A percentile compares a stretch with the other conserved stretches of the same genome.
These are phyloP conservation scores for Candida stauntonica DNA, from an alignment of 805 yeast genomes.

Conservation along the genomic window DNA sequence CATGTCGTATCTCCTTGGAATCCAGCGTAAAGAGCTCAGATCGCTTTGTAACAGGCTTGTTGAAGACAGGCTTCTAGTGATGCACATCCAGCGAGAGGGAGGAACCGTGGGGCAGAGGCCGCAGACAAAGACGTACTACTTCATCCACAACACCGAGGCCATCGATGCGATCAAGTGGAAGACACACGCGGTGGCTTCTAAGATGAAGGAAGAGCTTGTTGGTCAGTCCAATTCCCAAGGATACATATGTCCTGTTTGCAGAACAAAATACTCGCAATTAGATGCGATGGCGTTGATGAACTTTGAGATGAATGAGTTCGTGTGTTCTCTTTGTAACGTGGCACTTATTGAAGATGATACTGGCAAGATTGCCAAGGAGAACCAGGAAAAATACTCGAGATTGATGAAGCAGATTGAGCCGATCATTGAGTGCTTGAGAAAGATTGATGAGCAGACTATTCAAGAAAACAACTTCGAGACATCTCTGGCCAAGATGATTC, in stretches of 20 bases:
- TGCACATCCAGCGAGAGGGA: slow-evolving; percentile 69
- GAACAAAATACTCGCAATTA: slow-evolving; percentile 72
- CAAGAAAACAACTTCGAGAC: slow-evolving; percentile 90
- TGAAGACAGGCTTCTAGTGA: slow-evolving; percentile 75
- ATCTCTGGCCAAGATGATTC: slow-evolving; percentile 76
- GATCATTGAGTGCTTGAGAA: slow-evolving; percentile 73
- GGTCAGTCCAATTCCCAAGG: slow-evolving; percentile 91
- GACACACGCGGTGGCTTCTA: slow-evolving; percentile 78
- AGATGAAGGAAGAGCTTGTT: slow-evolving; percentile 76
- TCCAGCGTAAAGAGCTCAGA: slow-evolving; percentile 83
- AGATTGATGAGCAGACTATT: slow-evolving; percentile 71
- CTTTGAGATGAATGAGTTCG: slow-evolving; percentile 73
- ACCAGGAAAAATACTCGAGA: slow-evolving; percentile 75
- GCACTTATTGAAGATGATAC: slow-evolving; percentile 83
- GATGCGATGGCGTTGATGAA: slow-evolving; percentile 83
- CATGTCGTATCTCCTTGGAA: slow-evolving; percentile 70
- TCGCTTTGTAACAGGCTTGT: slow-evolving; percentile 74
- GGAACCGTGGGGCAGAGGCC: slow-evolving; percentile 55
- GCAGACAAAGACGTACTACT: slow-evolving; percentile 75
- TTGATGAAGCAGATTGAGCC: slow-evolving; percentile 91
- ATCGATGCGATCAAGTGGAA: slow-evolving; percentile 97
- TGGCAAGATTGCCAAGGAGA: slow-evolving; percentile 71
- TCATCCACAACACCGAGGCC: slow-evolving; percentile 86
- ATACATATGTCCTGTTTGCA: slow-evolving; percentile 83
- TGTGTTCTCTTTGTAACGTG: slow-evolving; percentile 81